These are phyloP conservation scores for Pyrenula aspistea DNA, from an alignment of 495 filamentous ascomycete species.

Conservation along the genomic window DNA sequence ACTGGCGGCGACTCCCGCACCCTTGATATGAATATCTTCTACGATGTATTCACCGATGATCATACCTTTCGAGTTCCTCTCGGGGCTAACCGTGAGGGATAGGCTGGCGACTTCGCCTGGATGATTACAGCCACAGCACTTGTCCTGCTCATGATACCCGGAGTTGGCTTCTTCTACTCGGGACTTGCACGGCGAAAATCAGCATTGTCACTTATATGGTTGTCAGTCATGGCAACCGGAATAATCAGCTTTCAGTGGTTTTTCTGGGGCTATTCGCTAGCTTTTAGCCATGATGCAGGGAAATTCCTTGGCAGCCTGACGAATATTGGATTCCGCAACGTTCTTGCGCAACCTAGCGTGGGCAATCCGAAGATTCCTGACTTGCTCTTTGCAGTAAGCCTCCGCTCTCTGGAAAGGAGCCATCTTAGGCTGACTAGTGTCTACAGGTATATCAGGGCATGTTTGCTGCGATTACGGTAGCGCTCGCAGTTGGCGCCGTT, in stretches of 20 bases:
- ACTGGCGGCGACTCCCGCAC: slow-evolving; percentile 66
- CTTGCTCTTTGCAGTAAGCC: slow-evolving; percentile 64
- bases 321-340: slow-evolving; percentile 78
- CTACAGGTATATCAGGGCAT: slow-evolving; percentile 69
- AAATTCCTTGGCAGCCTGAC: slow-evolving; percentile 72
- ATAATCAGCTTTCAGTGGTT: slow-evolving; percentile 97
- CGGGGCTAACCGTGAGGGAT: not conserved
- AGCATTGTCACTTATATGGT: slow-evolving; percentile 87
- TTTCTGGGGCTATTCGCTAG: slow-evolving; percentile 95
- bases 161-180: slow-evolving; percentile 97
- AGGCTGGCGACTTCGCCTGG: slow-evolving; percentile 89
- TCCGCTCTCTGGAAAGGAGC: not conserved
- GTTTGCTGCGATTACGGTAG: slow-evolving; percentile 94
- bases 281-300: slow-evolving; percentile 79
- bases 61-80: too few species aligned
- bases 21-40: slow-evolving; percentile 70
- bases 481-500: slow-evolving; percentile 81
- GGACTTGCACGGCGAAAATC: slow-evolving; percentile 95
- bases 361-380: slow-evolving; percentile 76
- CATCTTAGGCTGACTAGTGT: not conserved
- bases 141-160: slow-evolving; percentile 95
- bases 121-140: slow-evolving; percentile 79
- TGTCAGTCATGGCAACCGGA: slow-evolving; percentile 89
- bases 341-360: slow-evolving; percentile 70
- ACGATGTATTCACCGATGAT: slow-evolving; percentile 54